Evolutionary conservation across 75 land plant genomes (phyloP).

Genomic region (Isoetes taiwanensis): DNA sequence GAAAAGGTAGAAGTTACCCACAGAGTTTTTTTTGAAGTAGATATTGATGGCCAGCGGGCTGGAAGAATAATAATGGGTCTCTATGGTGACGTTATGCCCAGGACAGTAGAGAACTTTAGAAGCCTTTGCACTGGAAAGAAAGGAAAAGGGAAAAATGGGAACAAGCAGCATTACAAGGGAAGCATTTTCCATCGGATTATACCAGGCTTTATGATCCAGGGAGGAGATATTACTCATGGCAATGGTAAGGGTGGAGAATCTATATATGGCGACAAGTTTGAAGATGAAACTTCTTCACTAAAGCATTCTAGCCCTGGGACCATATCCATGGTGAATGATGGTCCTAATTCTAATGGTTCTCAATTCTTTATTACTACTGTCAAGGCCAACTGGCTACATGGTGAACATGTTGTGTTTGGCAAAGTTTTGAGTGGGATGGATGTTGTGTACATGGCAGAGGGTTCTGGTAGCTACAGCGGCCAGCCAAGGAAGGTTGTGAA

Average conservation of each 20-base stretch:
- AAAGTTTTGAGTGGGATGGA: constrained; percentile 3
- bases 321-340: not conserved
- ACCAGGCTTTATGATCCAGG: constrained; percentile 7
- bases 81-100: no score
- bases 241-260: not conserved
- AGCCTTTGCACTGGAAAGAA: not conserved
- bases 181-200: not conserved
- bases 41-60: constrained; percentile 6
- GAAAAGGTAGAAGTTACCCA: not conserved
- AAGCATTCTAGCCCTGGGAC: not conserved
- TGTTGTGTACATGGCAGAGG: constrained; percentile 9
- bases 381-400: constrained; percentile 1
- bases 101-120: not conserved
- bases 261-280: not conserved
- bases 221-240: not conserved
- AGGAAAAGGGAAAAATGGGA: not conserved
- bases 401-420: not conserved
- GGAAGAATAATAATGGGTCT: no score
- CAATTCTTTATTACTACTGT: constrained; percentile 5
- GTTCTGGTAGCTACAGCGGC: constrained; percentile 5
- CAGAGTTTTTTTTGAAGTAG: not conserved
- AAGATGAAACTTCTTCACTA: not conserved
- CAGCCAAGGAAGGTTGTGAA: not conserved
- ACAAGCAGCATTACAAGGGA: not conserved
- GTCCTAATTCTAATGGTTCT: not conserved